These are phyloP conservation scores for Austroboletus novae-zelandiae DNA, from an alignment of 1,284 basidiomycete species.

Conservation along the genomic window DNA sequence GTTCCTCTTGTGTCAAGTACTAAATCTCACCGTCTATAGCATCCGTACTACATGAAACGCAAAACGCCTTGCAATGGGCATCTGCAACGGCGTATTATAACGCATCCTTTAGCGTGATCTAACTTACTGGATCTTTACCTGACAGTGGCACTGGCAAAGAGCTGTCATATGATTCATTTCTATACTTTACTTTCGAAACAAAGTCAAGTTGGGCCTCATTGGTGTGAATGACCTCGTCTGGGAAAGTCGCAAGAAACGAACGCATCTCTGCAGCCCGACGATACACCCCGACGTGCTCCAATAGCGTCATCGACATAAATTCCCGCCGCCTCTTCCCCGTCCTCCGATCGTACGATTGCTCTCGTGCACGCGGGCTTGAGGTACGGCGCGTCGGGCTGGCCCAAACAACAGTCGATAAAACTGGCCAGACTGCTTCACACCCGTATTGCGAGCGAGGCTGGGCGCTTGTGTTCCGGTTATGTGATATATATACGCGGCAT, in stretches of 20 bases:
- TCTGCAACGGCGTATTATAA: no score
- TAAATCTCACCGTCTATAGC: no score
- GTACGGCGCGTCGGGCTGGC: conserved; percentile 11
- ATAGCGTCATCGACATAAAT: conserved; percentile 22
- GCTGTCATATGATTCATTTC: no score
- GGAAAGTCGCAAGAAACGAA: background rate
- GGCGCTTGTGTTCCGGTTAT: conserved; percentile 3
- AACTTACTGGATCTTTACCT: no score
- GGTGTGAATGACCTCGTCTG: no score
- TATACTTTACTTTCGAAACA: no score
- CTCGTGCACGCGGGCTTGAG: conserved; percentile 23
- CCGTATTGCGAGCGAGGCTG: conserved; percentile 4
- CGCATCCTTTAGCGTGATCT: no score
- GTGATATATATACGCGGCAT: conserved; percentile 7
- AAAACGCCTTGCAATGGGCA: no score
- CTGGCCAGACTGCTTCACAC: conserved; percentile 30
- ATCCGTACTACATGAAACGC: no score
- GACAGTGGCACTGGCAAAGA: no score
- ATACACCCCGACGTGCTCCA: conserved; percentile 10
- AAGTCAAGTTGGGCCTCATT: no score
- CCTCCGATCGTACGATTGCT: background rate
- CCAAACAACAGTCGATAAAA: conserved; percentile 38
- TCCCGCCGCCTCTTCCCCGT: conserved; percentile 9
- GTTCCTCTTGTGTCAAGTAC: no score
- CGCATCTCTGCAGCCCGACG: conserved; percentile 12